Conservation (phyloP, 805 yeast species). For the Tetrapisispora namnaoensis region DNA sequence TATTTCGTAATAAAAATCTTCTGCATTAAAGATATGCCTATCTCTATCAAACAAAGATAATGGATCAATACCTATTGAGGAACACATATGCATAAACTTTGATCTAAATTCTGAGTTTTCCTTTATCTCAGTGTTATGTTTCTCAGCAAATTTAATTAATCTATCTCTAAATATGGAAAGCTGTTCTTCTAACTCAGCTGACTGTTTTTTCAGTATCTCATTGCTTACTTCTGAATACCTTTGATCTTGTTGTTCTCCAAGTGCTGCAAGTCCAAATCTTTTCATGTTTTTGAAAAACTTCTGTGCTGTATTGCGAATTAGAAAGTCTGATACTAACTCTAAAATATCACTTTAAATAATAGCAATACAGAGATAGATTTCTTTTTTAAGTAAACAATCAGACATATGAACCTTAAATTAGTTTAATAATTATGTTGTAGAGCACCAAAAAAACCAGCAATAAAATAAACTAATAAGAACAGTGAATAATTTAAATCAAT, state of each 20-base stretch:
- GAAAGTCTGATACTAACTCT: too few species aligned
- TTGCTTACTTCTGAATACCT: constrained; percentile 11
- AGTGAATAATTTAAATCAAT: too few species aligned
- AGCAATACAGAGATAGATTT: too few species aligned
- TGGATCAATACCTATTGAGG: constrained; percentile 79
- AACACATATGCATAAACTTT: constrained; percentile 68
- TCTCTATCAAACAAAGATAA: constrained; percentile 33
- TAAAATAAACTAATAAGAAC: too few species aligned
- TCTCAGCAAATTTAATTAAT: constrained; percentile 61
- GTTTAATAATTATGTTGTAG: too few species aligned
- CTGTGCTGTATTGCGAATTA: neutral
- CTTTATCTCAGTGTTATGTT: constrained; percentile 58
- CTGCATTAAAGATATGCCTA: constrained; percentile 23
- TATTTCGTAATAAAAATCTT: constrained; percentile 55
- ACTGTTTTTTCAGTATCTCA: constrained; percentile 37
- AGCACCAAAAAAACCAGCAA: too few species aligned
- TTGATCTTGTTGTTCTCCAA: constrained; percentile 23
- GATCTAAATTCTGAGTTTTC: constrained; percentile 54
- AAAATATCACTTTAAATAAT: too few species aligned
- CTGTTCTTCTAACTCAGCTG: constrained; percentile 58
- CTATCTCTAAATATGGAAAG: constrained; percentile 69
- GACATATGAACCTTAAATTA: too few species aligned
- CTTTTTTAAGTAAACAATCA: too few species aligned
- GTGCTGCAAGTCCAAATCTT: constrained; percentile 39
- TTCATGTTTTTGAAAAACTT: constrained; percentile 22